Percentiles rank a stretch among this genome's conserved stretches.
phyloP scores from a whole-genome alignment of 768 basidiomycete species.

The Hygrocybe punicea region DNA sequence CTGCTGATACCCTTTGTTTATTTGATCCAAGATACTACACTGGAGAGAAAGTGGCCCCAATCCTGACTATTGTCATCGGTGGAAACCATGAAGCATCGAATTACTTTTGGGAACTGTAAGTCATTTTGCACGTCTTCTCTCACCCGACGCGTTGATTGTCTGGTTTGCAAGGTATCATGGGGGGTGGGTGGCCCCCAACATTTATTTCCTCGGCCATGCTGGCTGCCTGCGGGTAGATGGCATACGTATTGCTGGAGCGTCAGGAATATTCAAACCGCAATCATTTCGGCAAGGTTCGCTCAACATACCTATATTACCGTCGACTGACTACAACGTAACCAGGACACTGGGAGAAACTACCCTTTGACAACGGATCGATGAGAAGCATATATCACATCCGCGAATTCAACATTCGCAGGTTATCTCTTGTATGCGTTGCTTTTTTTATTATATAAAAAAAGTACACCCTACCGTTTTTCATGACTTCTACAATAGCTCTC shows the following conservation, averaged over 20 bases:
- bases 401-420: conserved; percentile 73
- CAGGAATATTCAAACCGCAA: conserved; percentile 82
- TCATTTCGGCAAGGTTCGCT: conserved; percentile 75
- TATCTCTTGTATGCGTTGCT: conserved; percentile 63
- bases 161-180: conserved; percentile 72
- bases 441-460: too few species aligned
- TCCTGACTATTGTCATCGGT: conserved; percentile 91
- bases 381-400: conserved; percentile 89
- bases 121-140: conserved; percentile 7
- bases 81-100: conserved; percentile 98
- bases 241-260: conserved; percentile 82
- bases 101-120: conserved; percentile 93
- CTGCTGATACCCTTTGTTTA: not conserved
- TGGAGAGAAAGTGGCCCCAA: conserved; percentile 73
- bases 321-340: conserved; percentile 33
- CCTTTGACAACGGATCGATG: conserved; percentile 69
- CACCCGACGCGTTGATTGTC: not conserved
- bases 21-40: conserved; percentile 70
- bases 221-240: conserved; percentile 88
- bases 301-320: not conserved
- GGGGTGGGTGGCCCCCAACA: conserved; percentile 94
- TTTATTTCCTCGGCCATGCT: conserved; percentile 92
- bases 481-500: conserved; percentile 47
- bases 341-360: conserved; percentile 80
- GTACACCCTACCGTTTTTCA: too few species aligned